These are phyloP conservation scores for Microsporum canis DNA, from an alignment of 2,329 filamentous ascomycete genomes.

Conservation along the genomic window DNA sequence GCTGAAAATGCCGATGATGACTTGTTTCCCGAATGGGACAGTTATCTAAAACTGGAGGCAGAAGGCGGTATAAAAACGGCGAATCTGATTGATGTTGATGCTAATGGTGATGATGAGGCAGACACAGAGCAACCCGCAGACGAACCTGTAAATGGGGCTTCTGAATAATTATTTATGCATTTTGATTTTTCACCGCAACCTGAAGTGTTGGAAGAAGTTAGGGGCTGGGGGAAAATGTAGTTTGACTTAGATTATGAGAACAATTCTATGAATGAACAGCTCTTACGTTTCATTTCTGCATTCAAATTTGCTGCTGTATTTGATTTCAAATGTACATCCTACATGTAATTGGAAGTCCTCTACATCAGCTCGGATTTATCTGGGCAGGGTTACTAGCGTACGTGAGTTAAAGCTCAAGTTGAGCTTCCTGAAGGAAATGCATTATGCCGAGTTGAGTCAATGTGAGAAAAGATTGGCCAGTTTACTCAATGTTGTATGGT, in stretches of 20 bases:
- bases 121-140: slow-evolving; percentile 25
- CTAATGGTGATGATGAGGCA: slow-evolving; percentile 21
- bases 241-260: slow-evolving; percentile 4
- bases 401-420: too few species aligned
- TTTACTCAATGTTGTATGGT: not conserved
- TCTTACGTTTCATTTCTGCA: not conserved
- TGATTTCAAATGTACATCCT: not conserved
- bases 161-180: not conserved
- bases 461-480: not conserved
- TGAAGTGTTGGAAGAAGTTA: not conserved
- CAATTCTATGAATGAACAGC: not conserved
- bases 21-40: slow-evolving; percentile 92
- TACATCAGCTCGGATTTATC: too few species aligned
- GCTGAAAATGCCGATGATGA: slow-evolving; percentile 57
- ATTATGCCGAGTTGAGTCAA: too few species aligned
- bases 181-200: not conserved
- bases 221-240: not conserved
- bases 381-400: too few species aligned
- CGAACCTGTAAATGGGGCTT: slow-evolving; percentile 19
- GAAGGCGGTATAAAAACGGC: slow-evolving; percentile 43
- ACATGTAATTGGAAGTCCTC: not conserved
- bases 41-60: slow-evolving; percentile 70
- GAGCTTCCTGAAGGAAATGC: too few species aligned
- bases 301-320: not conserved
- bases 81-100: slow-evolving; percentile 33